A percentile compares a stretch with the other conserved stretches of the same genome.
phyloP scores from a whole-genome alignment of 106 monocot species.

The Dendrobium chrysotoxum region DNA sequence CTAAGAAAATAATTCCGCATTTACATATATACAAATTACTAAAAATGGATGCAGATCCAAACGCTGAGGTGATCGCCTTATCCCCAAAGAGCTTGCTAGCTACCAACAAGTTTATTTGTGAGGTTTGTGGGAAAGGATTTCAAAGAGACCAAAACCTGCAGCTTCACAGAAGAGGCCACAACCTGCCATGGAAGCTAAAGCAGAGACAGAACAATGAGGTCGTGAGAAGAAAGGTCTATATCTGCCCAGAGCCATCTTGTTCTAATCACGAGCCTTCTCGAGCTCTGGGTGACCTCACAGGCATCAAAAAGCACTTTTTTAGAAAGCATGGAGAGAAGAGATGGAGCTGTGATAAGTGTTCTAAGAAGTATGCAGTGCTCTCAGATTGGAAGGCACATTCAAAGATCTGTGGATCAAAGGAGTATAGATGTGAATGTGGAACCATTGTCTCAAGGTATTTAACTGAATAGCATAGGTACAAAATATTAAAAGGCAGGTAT shows the following conservation, averaged over 20 bases:
- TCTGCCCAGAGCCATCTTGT: conserved; percentile 1
- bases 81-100: neutral
- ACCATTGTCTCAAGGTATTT: conserved; percentile 69
- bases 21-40: too few relatives aligned
- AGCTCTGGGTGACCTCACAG: conserved; percentile 74
- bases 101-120: neutral
- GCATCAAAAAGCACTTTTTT: conserved; percentile 83
- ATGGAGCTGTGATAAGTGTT: conserved; percentile 84
- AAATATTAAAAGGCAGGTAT: too few relatives aligned
- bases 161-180: conserved; percentile 4
- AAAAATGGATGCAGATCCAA: neutral
- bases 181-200: conserved; percentile 1
- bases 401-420: conserved; percentile 64
- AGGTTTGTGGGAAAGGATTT: neutral
- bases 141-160: conserved; percentile 6
- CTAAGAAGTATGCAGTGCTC: conserved; percentile 75
- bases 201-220: neutral
- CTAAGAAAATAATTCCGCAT: too few relatives aligned
- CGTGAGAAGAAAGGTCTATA: neutral
- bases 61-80: neutral
- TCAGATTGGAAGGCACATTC: conserved; percentile 80
- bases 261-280: conserved; percentile 44
- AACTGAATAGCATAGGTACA: too few relatives aligned
- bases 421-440: conserved; percentile 79
- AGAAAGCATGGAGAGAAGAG: conserved; percentile 90